phyloP scores from a whole-genome alignment of 2,329 filamentous ascomycete species.

The Claviceps monticola region DNA sequence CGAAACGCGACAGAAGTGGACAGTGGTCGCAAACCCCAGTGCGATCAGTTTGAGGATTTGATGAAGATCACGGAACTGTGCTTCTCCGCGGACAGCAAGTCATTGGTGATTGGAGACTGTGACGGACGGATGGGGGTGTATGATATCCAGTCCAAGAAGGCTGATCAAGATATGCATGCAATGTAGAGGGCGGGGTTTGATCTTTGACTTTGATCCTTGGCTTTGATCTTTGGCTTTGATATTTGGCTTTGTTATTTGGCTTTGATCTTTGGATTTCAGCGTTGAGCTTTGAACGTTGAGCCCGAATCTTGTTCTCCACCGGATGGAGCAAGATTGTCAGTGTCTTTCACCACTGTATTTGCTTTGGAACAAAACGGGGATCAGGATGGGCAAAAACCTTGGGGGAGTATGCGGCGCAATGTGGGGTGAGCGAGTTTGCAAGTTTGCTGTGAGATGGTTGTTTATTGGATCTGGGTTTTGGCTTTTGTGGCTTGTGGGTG shows the following conservation, averaged over 20 bases:
- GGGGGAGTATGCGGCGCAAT: not conserved
- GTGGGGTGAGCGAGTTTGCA: not conserved
- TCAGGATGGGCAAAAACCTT: not conserved
- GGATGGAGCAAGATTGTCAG: not conserved
- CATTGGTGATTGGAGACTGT: slow-evolving; percentile 21
- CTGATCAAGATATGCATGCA: not conserved
- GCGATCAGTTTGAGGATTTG: slow-evolving; percentile 21
- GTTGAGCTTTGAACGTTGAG: too few relatives aligned
- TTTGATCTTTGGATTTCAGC: not conserved
- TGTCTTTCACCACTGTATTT: not conserved
- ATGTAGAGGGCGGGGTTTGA: not conserved
- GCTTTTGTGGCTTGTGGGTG: not conserved
- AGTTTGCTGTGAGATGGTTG: not conserved
- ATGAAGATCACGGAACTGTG: slow-evolving; percentile 22
- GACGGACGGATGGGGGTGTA: slow-evolving; percentile 23
- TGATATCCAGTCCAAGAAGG: slow-evolving; percentile 17
- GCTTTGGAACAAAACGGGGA: too few relatives aligned
- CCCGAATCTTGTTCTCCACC: too few relatives aligned
- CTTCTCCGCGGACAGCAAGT: slow-evolving; percentile 24
- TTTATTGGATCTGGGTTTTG: not conserved
- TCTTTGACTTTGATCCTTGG: not conserved
- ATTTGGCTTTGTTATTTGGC: not conserved
- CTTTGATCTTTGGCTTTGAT: not conserved
- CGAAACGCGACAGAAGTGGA: slow-evolving; percentile 14
- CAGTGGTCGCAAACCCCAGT: slow-evolving; percentile 12